Evolutionary conservation across 352 stramenopile species (phyloP).

Genomic region (Pythium pectinolyticum): DNA sequence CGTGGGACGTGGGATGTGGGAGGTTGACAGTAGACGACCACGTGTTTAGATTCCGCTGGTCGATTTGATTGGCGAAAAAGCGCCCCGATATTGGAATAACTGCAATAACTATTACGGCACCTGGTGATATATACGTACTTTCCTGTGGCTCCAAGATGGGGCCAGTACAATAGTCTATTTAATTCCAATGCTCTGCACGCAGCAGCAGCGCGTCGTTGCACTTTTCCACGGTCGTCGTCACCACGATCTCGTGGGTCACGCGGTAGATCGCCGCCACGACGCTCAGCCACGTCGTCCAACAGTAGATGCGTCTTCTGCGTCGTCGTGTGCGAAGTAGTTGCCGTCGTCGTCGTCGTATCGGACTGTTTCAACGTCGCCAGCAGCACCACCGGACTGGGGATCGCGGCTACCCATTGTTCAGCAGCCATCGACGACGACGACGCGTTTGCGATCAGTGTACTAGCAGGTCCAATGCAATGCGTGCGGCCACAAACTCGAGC

Average conservation of each 20-base stretch:
- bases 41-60: no score
- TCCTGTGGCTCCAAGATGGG: no score
- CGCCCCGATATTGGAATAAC: no score
- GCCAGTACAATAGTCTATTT: no score
- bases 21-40: no score
- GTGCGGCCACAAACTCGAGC: conserved; percentile 56
- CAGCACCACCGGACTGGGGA: conserved; percentile 60
- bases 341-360: conserved; percentile 9
- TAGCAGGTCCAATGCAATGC: conserved; percentile 64
- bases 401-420: conserved; percentile 28
- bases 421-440: background rate
- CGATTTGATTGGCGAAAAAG: no score
- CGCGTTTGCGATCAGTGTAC: conserved; percentile 27
- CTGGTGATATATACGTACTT: no score
- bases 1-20: no score
- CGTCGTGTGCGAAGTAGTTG: conserved; percentile 12
- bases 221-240: conserved; percentile 37
- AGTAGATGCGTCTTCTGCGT: no score
- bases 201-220: conserved; percentile 22
- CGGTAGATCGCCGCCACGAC: conserved; percentile 55
- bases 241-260: conserved; percentile 49
- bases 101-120: no score
- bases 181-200: no score
- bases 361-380: conserved; percentile 55
- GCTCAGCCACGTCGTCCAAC: conserved; percentile 55